Base-by-base conservation (phyloP, 306 rosid genomes). In the Purshia tridentata region DNA sequence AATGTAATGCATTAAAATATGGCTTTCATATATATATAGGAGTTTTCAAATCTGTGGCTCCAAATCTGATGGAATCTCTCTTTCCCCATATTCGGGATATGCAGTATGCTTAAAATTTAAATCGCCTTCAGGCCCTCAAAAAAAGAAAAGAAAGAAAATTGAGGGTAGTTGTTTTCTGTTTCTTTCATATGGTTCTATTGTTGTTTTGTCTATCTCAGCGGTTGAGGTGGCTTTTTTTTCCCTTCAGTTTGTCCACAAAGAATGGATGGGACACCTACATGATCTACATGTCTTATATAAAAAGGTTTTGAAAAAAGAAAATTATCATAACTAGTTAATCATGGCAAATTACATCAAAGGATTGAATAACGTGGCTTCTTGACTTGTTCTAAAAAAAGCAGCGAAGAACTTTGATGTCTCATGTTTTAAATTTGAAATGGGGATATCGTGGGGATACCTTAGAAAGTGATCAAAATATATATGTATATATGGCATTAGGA, bases 191-290 rank as follows among this genome's bases (percentile, higher is more conserved):
- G 19, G 65, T 1, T 74, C 61, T 75, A 23, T 81, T 80, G 90
- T 81, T 87, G 81, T 70, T 69, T 55, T 65, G 86, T 89, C 92
- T 68, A 77, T 78, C 83, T 75, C 54, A 72, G 91, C 73, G 6
- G 92, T 81, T 89, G 87, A 61, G 70, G 67, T 74, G 88, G 82
- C 75, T 71, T 69, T 83, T 63, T 79, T 51, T 51, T 52, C 58
- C 44, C 37, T 52, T 60, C 55, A 19, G 56, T 65, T 79, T 67
- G 22, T 8, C 54, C n/a, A 42, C 35, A 77, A 67, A 42, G 76
- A 83, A 82, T 80, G 69, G 91, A 82, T 77, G 46, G 84, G 81
- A 74, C 81, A 81, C 76, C 95, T 73, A 73, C 82, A 79, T 57
- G 81, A 77, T 71, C 78, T 64, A 57, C 56, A 61, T 56, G 18